phyloP scores from a whole-genome alignment of 345 rosid genomes.

The Psidium guajava region DNA sequence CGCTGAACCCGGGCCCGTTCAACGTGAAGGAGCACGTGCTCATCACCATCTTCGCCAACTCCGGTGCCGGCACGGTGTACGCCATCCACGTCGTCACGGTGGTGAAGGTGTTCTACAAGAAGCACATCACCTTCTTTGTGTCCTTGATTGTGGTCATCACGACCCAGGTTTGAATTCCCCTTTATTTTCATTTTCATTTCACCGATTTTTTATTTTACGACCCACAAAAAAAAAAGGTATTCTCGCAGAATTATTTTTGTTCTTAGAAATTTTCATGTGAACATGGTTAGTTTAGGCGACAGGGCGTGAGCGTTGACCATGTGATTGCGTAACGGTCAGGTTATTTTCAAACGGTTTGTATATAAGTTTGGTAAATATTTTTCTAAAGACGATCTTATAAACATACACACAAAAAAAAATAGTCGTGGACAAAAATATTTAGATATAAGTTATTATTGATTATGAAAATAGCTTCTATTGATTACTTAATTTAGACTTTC shows the following conservation, averaged over 20 bases:
- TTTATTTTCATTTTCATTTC: no score
- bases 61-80: constrained; percentile 92
- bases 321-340: not conserved
- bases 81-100: constrained; percentile 84
- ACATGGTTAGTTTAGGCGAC: not conserved
- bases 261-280: not conserved
- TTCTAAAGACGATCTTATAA: no score
- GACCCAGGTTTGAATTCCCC: constrained; percentile 52
- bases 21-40: constrained; percentile 95
- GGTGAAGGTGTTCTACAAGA: constrained; percentile 76
- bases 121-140: constrained; percentile 70
- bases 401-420: no score
- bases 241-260: not conserved
- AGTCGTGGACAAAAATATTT: no score
- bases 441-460: no score
- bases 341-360: not conserved
- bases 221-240: not conserved
- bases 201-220: not conserved
- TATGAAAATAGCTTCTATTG: no score
- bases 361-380: not conserved
- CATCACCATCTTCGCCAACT: constrained; percentile 87
- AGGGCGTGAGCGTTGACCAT: not conserved
- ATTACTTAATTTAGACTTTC: no score
- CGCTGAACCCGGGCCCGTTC: constrained; percentile 90
- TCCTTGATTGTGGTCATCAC: constrained; percentile 74